Conservation (phyloP, 1,139 yeast species). For the Candida sojae region DNA sequence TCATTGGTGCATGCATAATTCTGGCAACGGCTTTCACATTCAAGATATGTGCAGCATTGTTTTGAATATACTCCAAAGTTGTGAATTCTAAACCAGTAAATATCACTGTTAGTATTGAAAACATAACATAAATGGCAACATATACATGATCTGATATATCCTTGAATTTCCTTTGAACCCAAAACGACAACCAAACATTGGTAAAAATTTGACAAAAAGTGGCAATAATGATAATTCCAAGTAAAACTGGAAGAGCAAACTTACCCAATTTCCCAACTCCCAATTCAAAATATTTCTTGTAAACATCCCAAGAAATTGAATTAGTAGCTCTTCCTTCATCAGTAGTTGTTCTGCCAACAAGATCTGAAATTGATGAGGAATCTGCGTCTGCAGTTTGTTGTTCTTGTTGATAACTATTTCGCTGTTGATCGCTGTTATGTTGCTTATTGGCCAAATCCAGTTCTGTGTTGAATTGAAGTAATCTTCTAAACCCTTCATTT, state of each 20-base stretch:
- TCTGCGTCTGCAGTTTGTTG: not conserved
- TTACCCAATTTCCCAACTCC: slow-evolving; percentile 43
- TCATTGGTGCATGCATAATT: slow-evolving; percentile 47
- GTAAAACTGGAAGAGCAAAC: slow-evolving; percentile 31
- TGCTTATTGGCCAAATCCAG: slow-evolving; percentile 1
- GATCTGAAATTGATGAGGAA: slow-evolving; percentile 10
- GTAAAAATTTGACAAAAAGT: slow-evolving; percentile 39
- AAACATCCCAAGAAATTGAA: slow-evolving; percentile 39
- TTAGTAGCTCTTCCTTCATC: slow-evolving; percentile 44
- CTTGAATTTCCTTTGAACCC: slow-evolving; percentile 32
- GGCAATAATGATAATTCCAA: slow-evolving; percentile 42
- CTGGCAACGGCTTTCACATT: slow-evolving; percentile 39
- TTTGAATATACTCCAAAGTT: slow-evolving; percentile 55
- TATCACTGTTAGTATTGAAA: slow-evolving; percentile 44
- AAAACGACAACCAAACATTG: slow-evolving; percentile 43
- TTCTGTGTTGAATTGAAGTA: slow-evolving; percentile 29
- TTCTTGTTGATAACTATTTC: not conserved
- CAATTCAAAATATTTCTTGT: slow-evolving; percentile 33
- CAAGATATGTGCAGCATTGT: slow-evolving; percentile 39
- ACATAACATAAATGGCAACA: slow-evolving; percentile 34
- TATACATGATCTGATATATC: slow-evolving; percentile 27
- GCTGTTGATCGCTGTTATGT: not conserved
- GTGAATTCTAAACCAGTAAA: slow-evolving; percentile 54
- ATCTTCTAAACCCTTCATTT: slow-evolving; percentile 27
- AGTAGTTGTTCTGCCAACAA: slow-evolving; percentile 28